Percentiles rank a stretch among this genome's conserved stretches.
These are phyloP conservation scores for Candida caryicola DNA, from an alignment of 805 yeast species.

Conservation along the genomic window DNA sequence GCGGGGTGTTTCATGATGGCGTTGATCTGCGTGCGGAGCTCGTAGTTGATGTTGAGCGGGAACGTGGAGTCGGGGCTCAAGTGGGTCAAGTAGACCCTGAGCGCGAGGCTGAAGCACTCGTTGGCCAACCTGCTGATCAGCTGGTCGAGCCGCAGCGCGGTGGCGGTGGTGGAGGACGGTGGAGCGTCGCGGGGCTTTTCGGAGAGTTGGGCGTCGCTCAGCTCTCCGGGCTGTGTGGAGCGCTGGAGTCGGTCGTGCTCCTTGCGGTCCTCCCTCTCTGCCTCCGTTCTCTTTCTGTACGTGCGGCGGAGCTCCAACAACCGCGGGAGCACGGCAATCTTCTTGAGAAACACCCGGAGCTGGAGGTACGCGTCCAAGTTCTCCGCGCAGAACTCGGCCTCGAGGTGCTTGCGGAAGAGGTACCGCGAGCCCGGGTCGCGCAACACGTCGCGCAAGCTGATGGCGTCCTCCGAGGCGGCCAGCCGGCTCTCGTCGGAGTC, in stretches of 20 bases:
- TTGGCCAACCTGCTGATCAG: conserved; percentile 26
- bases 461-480: not conserved
- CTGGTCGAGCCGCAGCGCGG: no score
- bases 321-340: conserved; percentile 42
- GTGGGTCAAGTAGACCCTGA: conserved; percentile 63
- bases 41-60: conserved; percentile 66
- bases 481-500: not conserved
- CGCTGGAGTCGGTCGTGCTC: no score
- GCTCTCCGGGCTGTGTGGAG: no score
- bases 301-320: conserved; percentile 21
- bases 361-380: conserved; percentile 71
- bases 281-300: no score
- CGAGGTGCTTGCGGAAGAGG: conserved; percentile 64
- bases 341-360: conserved; percentile 50
- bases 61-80: conserved; percentile 65
- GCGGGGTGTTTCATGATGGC: conserved; percentile 13
- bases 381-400: conserved; percentile 65
- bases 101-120: conserved; percentile 59
- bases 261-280: no score
- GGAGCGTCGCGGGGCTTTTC: not conserved
- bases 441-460: conserved; percentile 42
- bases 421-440: conserved; percentile 74
- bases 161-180: no score
- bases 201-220: not conserved
- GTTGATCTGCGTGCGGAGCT: conserved; percentile 43